Base-by-base conservation (phyloP, 495 filamentous ascomycete species). In the Geoglossum glabrum region DNA sequence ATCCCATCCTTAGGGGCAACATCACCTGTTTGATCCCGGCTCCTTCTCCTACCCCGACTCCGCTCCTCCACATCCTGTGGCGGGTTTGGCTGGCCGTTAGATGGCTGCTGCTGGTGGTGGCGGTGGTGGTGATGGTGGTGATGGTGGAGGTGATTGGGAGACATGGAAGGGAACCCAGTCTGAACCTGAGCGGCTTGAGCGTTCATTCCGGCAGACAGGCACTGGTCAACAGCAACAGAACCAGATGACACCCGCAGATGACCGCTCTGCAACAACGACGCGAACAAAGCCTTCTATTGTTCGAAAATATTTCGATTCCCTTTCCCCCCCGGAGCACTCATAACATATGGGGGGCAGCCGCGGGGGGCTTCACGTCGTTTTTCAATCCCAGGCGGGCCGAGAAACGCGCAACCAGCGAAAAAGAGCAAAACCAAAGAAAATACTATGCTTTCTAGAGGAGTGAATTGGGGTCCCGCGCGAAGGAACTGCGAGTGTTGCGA, bases 1-100 rank as follows among this genome's bases (percentile, higher is more conserved):
- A 59, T 57, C 31, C 65, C 65, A 55, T 68, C 66, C 45, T 66
- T 67, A 13, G 64, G 60, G 13, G 63, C 65, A 43, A 63, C 61
- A 23, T 67, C 65, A 31, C 1, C 23, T n/a, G 21, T 19, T 13
- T 52, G 25, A 28, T 52, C 49, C 3, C 49, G 49, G 23, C 49
- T 52, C 17, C 49, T 52, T 30, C 49, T 52, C 49, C 49, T 52
- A 6, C 49, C 49, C 23, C 49, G 49, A 30, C 49, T 52, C 49
- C 28, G 49, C 25, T 52, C 49, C 23, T 52, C 28, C 49, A 13
- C 10, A 1, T 30, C 23, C 19, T 52, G 49, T 4, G 26, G 28
- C 49, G 1, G 21, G 1, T 52, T 52, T 17, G 49, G 49, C 49
- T 52, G 49, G 49, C 49, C 19, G 30, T 52, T 23, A 19, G 40